Evolutionary conservation across 2,329 filamentous ascomycete genomes (phyloP).

Genomic region (Nannizziopsis arthrosporioides): DNA sequence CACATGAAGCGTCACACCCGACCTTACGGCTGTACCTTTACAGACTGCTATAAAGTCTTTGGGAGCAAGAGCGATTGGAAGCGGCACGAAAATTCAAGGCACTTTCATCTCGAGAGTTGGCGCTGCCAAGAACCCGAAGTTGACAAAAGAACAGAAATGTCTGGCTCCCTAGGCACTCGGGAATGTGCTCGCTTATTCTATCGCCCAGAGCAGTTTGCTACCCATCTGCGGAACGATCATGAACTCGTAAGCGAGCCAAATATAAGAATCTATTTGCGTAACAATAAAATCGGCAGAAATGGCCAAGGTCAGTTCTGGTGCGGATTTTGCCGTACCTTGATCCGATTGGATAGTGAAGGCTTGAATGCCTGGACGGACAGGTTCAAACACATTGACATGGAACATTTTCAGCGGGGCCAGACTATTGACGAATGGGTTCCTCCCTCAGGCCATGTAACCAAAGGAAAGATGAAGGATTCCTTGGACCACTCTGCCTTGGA

Average conservation of each 20-base stretch:
- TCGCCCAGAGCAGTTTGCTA: slow-evolving; percentile 47
- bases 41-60: slow-evolving; percentile 57
- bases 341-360: slow-evolving; percentile 42
- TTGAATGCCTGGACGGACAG: slow-evolving; percentile 49
- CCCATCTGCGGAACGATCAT: slow-evolving; percentile 50
- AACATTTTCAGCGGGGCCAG: slow-evolving; percentile 34
- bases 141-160: slow-evolving; percentile 18
- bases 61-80: slow-evolving; percentile 96
- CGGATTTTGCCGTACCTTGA: slow-evolving; percentile 58
- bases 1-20: slow-evolving; percentile 70
- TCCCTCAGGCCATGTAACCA: slow-evolving; percentile 19
- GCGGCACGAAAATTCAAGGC: slow-evolving; percentile 72
- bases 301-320: slow-evolving; percentile 68
- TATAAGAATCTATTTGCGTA: slow-evolving; percentile 31
- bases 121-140: slow-evolving; percentile 46
- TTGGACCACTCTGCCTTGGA: background rate
- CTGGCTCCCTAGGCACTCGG: slow-evolving; percentile 12
- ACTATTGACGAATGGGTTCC: slow-evolving; percentile 27
- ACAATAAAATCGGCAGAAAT: slow-evolving; percentile 52
- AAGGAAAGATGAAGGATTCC: slow-evolving; percentile 8
- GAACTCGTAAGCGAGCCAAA: slow-evolving; percentile 21
- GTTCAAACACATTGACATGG: slow-evolving; percentile 61
- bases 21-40: slow-evolving; percentile 71
- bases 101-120: slow-evolving; percentile 61
- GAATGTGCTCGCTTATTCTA: slow-evolving; percentile 50